Conservation (phyloP, 371 early-diverging fungal species). For the Mucor piriformis region DNA sequence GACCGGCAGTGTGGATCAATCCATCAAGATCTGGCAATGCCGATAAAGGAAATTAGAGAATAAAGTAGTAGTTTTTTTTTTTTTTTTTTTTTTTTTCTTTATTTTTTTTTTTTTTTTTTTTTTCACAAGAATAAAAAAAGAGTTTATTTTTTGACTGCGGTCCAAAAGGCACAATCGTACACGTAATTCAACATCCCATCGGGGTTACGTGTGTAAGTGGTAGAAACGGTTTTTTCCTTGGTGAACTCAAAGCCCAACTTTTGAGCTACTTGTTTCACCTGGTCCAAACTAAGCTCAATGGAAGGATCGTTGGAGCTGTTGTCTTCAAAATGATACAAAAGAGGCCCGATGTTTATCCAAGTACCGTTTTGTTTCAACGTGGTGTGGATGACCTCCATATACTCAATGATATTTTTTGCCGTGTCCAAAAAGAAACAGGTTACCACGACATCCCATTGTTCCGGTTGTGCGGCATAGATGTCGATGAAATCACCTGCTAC, state of each 20-base stretch:
- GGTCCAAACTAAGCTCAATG: constrained; percentile 86
- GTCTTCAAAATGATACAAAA: constrained; percentile 93
- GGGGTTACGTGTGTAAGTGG: constrained; percentile 57
- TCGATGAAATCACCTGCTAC: constrained; percentile 95
- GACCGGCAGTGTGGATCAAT: constrained; percentile 85
- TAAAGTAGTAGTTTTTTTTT: no score
- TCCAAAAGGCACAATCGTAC: constrained; percentile 73
- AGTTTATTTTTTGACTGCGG: constrained; percentile 45
- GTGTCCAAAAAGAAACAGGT: constrained; percentile 98
- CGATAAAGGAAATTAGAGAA: no score
- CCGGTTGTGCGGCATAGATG: constrained; percentile 66
- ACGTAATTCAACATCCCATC: constrained; percentile 84
- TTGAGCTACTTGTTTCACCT: constrained; percentile 68
- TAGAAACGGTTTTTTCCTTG: constrained; percentile 49
- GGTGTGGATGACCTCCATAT: constrained; percentile 80
- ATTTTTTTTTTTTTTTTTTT: no score
- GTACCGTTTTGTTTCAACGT: constrained; percentile 79
- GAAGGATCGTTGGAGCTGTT: constrained; percentile 72
- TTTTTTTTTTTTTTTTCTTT: no score
- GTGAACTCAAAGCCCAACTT: constrained; percentile 75
- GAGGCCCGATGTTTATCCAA: constrained; percentile 97
- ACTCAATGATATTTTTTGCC: constrained; percentile 87
- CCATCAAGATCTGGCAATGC: constrained; percentile 74
- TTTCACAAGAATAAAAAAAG: neutral
- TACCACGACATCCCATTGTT: constrained; percentile 85